Base-by-base conservation (phyloP, 208 protist species). In the Crithidia brevicula region DNA sequence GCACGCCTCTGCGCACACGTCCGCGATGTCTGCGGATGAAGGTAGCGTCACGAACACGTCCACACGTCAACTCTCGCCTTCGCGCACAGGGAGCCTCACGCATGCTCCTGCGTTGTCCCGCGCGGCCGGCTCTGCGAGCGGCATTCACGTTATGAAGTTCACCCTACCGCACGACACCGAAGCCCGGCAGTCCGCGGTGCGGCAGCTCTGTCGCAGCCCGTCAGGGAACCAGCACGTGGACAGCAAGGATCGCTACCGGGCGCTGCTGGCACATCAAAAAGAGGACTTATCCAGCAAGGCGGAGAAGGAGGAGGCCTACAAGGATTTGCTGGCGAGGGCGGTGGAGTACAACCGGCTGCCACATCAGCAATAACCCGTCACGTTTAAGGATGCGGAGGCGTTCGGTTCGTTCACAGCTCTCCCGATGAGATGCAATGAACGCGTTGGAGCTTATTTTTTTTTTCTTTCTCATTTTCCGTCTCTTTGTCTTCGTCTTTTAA, bases 71-170 rank as follows among this genome's bases (percentile, higher is more conserved):
- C n/a, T n/a, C 15, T 16, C 13, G 5, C 15, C 40, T 16, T 18
- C 31, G 59, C 10, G 20, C 9, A 47, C 18, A 4, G 8, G 15
- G 15, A 40, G 25, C 22, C 20, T 22, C 27, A 34, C 2, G 6
- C 22, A 4, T 11, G 38, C 43, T 20, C 11, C 4, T 5, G 10
- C n/a, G 25, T 40, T 13, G 36, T 13, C 36, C 15, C 36, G 10
- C 15, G 36, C 36, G 8, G 10, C 36, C 0, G 36, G 16, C 10
- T 13, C 46, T n/a, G 0, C 57, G 15, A n/a, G n/a, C n/a, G 53
- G 70, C 16, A 94, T 94, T 64, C 79, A 88, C 23, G 88, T 94
- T 11, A 67, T 88, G 36, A 79, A 80, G 50, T 85, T 94, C 36
- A 91, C 79, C 9, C 38, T 94, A 58, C 89, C 89, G 8, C 33